Base-by-base conservation (phyloP, 768 basidiomycete species). In the Antrodiella citrinella region DNA sequence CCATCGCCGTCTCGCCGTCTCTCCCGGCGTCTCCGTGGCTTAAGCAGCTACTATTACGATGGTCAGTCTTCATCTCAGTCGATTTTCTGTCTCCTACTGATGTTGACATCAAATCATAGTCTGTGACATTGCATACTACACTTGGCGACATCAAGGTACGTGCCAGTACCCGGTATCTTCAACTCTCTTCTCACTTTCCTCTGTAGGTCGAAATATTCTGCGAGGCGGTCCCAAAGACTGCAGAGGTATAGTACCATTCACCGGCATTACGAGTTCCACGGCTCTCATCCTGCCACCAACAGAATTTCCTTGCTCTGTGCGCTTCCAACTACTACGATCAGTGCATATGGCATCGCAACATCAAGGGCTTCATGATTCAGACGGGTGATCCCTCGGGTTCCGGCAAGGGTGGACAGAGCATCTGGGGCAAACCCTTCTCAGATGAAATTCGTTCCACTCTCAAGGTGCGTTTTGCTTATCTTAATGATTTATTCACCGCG, bases 131-230 rank as follows among this genome's bases (percentile, higher is more conserved):
- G 47, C 86, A 97, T 66, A 97, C 94, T 0, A 80, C 85, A n/a
- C 85, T 85, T 60, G 94, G 94, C 15, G 95, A 98, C 53, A 74
- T 98, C 67, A 98, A 97, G 81, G 92, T 90, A 59, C 44, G 67
- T 48, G 15, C 43, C 41, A 43, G 5, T 10, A n/a, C n/a, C n/a
- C n/a, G n/a, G n/a, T n/a, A n/a, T n/a, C n/a, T n/a, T n/a, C n/a
- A n/a, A n/a, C n/a, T n/a, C n/a, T n/a, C n/a, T n/a, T n/a, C n/a
- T n/a, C n/a, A n/a, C n/a, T n/a, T n/a, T n/a, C n/a, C n/a, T n/a
- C n/a, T n/a, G 23, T 63, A 97, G 93, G 82, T 98, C 54, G 96
- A 99, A 68, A 65, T 99, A 11, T 98, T 98, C 69, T 98, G 96
- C 65, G 96, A 99, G 68, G 85, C 95, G 4, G 88, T 92, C 18